Evolutionary conservation across 1,139 yeast genomes (phyloP), one percentile per base, ranked within the genome.

Genomic region (Hemisphaericaspora lyxosophila): DNA sequence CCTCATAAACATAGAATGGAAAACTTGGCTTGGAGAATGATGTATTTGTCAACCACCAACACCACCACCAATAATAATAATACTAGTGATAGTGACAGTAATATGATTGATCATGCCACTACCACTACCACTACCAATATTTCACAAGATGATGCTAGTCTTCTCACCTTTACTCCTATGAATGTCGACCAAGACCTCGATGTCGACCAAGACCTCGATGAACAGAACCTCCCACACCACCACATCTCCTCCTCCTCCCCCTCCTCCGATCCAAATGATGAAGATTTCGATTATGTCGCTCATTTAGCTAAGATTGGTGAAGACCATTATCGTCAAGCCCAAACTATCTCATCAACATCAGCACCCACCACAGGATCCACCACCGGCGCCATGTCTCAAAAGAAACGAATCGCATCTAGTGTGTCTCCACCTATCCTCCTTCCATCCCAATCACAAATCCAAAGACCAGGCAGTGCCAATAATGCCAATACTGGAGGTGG

Each of bases 11-110:
- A 78, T 30, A 67, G 96, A 34, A 82, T 87, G 81, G 88, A 85
- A 55, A 87, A 87, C 56, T 62, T 87, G 36, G 82, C 94, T 9
- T 87, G 96, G 96, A 63, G 96, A 45, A 75, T 88, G 79, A 83
- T 87, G 89, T 76, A 73, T 36, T 65, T 84, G 52, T 75, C 77
- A 45, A 57, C 69, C 39, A 59, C 62, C 40, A 59, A 17, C n/a
- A 29, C 20, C 24, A 5, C 25, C 6, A 16, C 14, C 11, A 11
- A 5, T 22, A 22, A 24, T 23, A 17, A 23, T 7, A 19, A 13
- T 20, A 26, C 17, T 7, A 31, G 16, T 24, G 25, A 23, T 19
- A 15, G 8, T 25, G 27, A 23, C 19, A 22, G 17, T 11, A 19
- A 17, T 20, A 24, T 18, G 6, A 31, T 17, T 19, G 19, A 23